Evolutionary conservation across 352 stramenopile species (phyloP).

Genomic region (Globisporangium alternatum): DNA sequence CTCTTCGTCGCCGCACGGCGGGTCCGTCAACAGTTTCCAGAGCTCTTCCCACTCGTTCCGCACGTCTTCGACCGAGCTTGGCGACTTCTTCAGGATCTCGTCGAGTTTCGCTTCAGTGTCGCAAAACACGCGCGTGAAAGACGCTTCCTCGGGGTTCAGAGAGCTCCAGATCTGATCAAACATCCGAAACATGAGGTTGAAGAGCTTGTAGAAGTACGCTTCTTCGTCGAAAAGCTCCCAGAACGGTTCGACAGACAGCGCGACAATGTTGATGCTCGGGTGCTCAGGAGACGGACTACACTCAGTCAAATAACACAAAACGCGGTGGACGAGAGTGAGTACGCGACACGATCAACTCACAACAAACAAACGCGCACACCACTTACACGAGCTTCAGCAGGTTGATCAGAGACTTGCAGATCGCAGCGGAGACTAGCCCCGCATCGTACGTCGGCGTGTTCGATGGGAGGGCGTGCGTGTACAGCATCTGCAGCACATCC

Average conservation of each 20-base stretch:
- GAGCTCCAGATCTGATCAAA: constrained; percentile 73
- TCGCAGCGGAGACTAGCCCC: constrained; percentile 60
- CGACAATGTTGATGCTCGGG: constrained; percentile 69
- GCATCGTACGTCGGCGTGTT: constrained; percentile 62
- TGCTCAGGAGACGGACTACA: constrained; percentile 53
- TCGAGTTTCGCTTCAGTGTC: constrained; percentile 64
- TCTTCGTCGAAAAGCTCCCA: constrained; percentile 85
- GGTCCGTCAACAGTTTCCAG: constrained; percentile 28
- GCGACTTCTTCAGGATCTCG: constrained; percentile 64
- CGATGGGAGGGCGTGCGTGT: constrained; percentile 53
- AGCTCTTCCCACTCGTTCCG: constrained; percentile 60
- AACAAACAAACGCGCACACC: background rate
- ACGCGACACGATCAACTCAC: background rate
- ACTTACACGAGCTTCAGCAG: constrained; percentile 74
- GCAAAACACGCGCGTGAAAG: constrained; percentile 79
- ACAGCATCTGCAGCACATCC: constrained; percentile 40
- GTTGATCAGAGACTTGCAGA: constrained; percentile 70
- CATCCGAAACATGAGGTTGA: constrained; percentile 71
- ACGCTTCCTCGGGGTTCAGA: constrained; percentile 56
- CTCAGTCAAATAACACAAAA: background rate
- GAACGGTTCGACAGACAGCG: constrained; percentile 75
- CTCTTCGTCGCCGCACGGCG: constrained; percentile 20
- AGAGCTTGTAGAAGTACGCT: constrained; percentile 75
- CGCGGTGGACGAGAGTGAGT: background rate
- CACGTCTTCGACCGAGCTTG: constrained; percentile 61